These are phyloP conservation scores for Cynanchum wilfordii DNA, from an alignment of 257 asterid genomes.

Conservation along the genomic window DNA sequence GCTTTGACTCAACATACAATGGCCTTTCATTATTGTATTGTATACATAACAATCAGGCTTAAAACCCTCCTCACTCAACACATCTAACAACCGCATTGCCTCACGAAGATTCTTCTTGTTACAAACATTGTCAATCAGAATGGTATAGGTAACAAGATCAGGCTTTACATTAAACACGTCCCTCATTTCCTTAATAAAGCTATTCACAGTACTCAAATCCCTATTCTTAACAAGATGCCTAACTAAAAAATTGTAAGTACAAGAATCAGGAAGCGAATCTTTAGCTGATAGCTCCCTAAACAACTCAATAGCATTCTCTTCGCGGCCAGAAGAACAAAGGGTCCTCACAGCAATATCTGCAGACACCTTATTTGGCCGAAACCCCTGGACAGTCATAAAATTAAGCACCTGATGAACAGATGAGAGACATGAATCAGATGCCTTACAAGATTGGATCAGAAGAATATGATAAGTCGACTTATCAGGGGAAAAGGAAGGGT, in stretches of 20 bases:
- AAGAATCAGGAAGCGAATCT: conserved; percentile 54
- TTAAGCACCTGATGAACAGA: conserved; percentile 59
- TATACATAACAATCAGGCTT: conserved; percentile 86
- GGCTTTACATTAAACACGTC: conserved; percentile 60
- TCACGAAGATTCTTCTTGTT: conserved; percentile 85
- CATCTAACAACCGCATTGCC: conserved; percentile 56
- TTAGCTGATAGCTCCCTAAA: conserved; percentile 57
- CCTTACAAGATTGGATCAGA: conserved; percentile 59
- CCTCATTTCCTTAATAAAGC: conserved; percentile 65
- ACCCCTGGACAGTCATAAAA: conserved; percentile 57
- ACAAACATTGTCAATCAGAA: conserved; percentile 94
- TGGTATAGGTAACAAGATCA: conserved; percentile 84
- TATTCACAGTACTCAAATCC: conserved; percentile 46
- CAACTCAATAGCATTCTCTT: conserved; percentile 71
- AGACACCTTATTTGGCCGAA: conserved; percentile 63
- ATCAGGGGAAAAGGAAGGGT: conserved; percentile 73
- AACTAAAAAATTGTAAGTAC: conserved; percentile 75
- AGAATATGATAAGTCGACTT: conserved; percentile 64
- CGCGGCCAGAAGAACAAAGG: conserved; percentile 69
- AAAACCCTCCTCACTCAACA: conserved; percentile 69
- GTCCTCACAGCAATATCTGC: conserved; percentile 64
- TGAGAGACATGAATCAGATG: conserved; percentile 43
- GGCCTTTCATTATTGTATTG: conserved; percentile 91
- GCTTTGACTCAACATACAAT: conserved; percentile 61
- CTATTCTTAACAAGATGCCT: conserved; percentile 66